Evolutionary conservation across 75 land plant species (phyloP).

Genomic region (Sequoiadendron giganteum): DNA sequence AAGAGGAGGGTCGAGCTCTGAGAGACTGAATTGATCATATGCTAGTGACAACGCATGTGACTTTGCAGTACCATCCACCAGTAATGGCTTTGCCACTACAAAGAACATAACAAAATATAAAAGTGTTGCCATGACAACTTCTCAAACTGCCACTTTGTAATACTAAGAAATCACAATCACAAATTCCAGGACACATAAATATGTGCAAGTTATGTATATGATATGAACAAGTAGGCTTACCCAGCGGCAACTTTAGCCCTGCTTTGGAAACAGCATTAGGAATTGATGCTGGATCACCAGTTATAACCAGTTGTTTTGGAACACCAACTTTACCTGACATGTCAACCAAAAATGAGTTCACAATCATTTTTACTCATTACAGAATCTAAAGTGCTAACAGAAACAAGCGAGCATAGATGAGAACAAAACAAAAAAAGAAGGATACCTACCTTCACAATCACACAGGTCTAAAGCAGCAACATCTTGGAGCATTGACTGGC

Average conservation of each 20-base stretch:
- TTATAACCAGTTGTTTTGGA: constrained; percentile 71
- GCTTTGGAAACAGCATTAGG: constrained; percentile 64
- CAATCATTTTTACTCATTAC: not conserved
- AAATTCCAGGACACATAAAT: not conserved
- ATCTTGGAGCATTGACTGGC: constrained; percentile 90
- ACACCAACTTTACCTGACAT: constrained; percentile 75
- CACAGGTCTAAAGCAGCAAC: constrained; percentile 74
- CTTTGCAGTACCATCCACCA: constrained; percentile 76
- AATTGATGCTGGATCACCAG: constrained; percentile 73
- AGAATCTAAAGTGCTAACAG: not conserved
- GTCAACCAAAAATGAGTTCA: not conserved
- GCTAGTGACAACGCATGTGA: constrained; percentile 88
- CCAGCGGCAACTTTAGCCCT: constrained; percentile 68
- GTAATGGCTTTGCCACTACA: constrained; percentile 88
- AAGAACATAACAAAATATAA: constrained; percentile 7
- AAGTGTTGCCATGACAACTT: not conserved
- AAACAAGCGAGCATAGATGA: not conserved
- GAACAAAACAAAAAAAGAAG: not conserved
- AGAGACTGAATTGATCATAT: constrained; percentile 64
- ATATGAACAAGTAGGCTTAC: constrained; percentile 26
- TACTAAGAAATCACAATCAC: not conserved
- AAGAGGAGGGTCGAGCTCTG: constrained; percentile 79
- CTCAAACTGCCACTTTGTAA: not conserved
- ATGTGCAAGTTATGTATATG: not conserved
- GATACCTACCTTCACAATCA: constrained; percentile 49